Percentiles rank a stretch among this genome's conserved stretches.
These are phyloP conservation scores for Syzygium grande DNA, from an alignment of 345 rosid genomes.

Conservation along the genomic window DNA sequence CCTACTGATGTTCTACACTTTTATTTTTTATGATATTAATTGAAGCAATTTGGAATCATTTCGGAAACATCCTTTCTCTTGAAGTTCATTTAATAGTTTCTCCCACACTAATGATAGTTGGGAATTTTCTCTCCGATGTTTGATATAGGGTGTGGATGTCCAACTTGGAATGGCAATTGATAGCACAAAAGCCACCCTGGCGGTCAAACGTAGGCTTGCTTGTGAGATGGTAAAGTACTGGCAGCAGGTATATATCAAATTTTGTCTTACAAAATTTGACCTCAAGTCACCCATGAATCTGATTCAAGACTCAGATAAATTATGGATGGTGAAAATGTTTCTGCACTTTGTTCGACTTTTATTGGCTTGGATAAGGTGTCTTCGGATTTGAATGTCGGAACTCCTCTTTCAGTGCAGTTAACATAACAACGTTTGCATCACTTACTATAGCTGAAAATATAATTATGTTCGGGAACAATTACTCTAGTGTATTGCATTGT, in stretches of 20 bases:
- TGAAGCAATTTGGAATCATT: background rate
- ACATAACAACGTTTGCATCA: background rate
- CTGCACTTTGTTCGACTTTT: background rate
- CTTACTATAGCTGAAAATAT: background rate
- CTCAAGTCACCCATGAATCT: background rate
- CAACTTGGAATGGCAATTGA: conserved; percentile 99
- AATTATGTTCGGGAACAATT: background rate
- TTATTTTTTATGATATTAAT: background rate
- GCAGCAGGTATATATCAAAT: conserved; percentile 69
- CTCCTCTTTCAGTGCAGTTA: background rate
- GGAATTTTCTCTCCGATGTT: conserved; percentile 5
- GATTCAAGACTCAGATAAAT: background rate
- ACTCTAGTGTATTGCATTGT: background rate
- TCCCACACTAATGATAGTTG: background rate
- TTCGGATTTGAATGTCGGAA: background rate
- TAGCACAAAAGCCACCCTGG: conserved; percentile 96
- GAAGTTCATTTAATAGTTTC: background rate
- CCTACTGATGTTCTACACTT: background rate
- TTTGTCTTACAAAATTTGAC: background rate
- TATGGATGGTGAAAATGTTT: background rate
- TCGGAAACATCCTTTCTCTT: background rate
- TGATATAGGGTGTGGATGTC: conserved; percentile 80
- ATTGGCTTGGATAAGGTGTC: background rate
- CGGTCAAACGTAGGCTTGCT: conserved; percentile 97
- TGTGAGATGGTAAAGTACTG: conserved; percentile 99